Evolutionary conservation across 2,329 filamentous ascomycete species (phyloP), one percentile per base, ranked within the genome.

Genomic region (Scedosporium aurantiacum): DNA sequence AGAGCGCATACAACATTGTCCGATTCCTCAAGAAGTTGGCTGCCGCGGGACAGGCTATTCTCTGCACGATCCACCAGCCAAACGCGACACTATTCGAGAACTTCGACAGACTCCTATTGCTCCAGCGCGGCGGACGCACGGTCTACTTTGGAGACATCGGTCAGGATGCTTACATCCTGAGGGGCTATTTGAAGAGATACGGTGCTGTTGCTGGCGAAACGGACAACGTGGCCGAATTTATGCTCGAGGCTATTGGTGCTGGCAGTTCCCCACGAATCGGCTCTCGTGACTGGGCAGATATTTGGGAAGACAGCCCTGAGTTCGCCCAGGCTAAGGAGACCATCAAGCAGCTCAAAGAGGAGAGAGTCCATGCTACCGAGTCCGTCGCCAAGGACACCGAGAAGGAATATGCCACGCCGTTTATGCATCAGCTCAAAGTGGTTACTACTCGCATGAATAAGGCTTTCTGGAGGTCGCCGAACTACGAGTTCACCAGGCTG

Each of bases 21-120:
- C 82, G 84, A 45, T 87, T 89, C 75, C 74, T 89, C 28, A 81
- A 82, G 63, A 89, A 88, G 72, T 79, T 89, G 56, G 85, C 88
- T 58, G 78, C 81, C n/a, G 88, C 88, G 2, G 91, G 91, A 1
- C 91, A 96, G 70, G 91, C 91, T 8, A 91, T 96, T 66, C 81
- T 96, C 3, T 95, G 90, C 75, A 96, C 91, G 0, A 96, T 96
- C 65, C 91, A 96, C 71, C 91, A 96, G 71, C 91, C 91, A 1
- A 93, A 91, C 66, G 89, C 89, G 16, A 86, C 89, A 0, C 79
- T 96, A 0, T 96, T 96, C 67, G 89, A 94, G 72, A 88, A 91
- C 72, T 96, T 96, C 66, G 91, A 96, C 70, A 83, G 90, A 12
- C 80, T 96, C 1, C 76, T 96, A 4, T 79, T 96, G 2, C 80